These are phyloP conservation scores for Ormosia emarginata DNA, from an alignment of 306 rosid species.

Conservation along the genomic window DNA sequence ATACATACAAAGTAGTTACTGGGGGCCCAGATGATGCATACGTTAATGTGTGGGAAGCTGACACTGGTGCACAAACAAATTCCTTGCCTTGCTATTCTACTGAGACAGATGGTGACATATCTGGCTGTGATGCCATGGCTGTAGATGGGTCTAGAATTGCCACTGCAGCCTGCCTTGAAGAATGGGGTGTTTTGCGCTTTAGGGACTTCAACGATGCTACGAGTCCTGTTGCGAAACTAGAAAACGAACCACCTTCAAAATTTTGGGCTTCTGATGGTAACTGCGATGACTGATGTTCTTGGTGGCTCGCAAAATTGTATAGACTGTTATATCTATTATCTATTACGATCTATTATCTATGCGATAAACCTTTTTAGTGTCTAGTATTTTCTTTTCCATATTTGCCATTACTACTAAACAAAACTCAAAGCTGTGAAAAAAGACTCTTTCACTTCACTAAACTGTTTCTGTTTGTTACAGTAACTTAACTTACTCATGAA, in stretches of 20 bases:
- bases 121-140: conserved; percentile 55
- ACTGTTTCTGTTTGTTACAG: no score
- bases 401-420: no score
- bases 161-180: conserved; percentile 35
- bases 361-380: no score
- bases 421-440: no score
- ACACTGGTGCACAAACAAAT: conserved; percentile 49
- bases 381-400: no score
- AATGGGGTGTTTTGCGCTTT: conserved; percentile 21
- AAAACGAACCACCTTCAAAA: conserved; percentile 36
- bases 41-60: conserved; percentile 61
- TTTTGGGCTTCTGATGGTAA: conserved; percentile 60
- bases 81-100: conserved; percentile 33
- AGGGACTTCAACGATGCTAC: conserved; percentile 55
- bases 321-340: no score
- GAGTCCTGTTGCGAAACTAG: conserved; percentile 20
- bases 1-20: conserved; percentile 68
- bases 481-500: no score
- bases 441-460: no score
- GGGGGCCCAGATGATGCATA: conserved; percentile 38
- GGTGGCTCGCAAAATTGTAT: neutral
- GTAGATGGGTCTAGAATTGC: conserved; percentile 53
- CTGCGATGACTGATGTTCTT: neutral
- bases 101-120: neutral
- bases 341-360: no score